phyloP scores from a whole-genome alignment of 805 yeast genomes.

The Debaryomyces maramus region DNA sequence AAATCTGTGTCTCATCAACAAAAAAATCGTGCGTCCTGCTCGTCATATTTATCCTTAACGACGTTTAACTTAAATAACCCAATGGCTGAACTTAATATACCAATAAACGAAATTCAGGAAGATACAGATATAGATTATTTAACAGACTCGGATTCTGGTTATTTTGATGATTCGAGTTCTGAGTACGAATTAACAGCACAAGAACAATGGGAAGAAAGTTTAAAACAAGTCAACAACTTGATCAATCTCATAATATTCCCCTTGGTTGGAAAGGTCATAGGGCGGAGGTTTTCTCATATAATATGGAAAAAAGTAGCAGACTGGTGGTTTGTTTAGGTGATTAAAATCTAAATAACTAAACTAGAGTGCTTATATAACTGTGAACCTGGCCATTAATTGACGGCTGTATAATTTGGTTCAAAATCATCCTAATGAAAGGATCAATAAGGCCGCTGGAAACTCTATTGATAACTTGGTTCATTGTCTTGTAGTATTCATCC shows the following conservation, averaged over 20 bases:
- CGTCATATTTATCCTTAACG: background rate
- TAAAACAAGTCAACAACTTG: slow-evolving; percentile 58
- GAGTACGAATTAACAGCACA: slow-evolving; percentile 49
- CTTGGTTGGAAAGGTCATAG: slow-evolving; percentile 63
- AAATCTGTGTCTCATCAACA: slow-evolving; percentile 1
- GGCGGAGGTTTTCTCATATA: slow-evolving; percentile 55
- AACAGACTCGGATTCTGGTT: slow-evolving; percentile 8
- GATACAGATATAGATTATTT: slow-evolving; percentile 12
- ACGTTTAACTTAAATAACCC: background rate
- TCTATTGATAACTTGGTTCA: slow-evolving; percentile 28
- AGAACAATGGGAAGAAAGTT: slow-evolving; percentile 72
- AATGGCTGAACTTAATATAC: slow-evolving; percentile 5
- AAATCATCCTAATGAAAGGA: slow-evolving; percentile 33
- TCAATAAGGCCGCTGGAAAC: slow-evolving; percentile 37
- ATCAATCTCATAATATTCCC: slow-evolving; percentile 64
- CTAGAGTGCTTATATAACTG: slow-evolving; percentile 24
- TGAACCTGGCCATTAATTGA: slow-evolving; percentile 30
- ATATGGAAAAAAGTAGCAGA: slow-evolving; percentile 38
- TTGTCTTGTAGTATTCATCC: slow-evolving; percentile 33
- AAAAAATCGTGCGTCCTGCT: background rate
- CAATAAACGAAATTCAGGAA: slow-evolving; percentile 5
- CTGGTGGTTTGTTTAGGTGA: slow-evolving; percentile 27
- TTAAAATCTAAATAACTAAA: slow-evolving; percentile 6
- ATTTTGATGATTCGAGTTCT: slow-evolving; percentile 16
- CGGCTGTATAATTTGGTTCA: slow-evolving; percentile 32